phyloP scores from a whole-genome alignment of 2,329 filamentous ascomycete species.

The Alternaria arborescens region DNA sequence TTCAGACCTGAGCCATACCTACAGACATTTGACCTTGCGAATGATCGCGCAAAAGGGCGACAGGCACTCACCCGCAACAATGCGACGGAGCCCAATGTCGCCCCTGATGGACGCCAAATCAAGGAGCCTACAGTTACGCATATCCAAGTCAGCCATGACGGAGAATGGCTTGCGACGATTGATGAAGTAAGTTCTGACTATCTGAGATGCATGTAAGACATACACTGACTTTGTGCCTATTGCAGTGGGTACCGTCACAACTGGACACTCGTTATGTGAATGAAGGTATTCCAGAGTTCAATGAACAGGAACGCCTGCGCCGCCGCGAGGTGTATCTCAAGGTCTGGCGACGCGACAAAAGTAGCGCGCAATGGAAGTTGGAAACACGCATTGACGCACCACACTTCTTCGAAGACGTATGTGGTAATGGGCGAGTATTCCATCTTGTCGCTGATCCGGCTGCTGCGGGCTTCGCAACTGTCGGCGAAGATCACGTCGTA shows the following conservation, averaged over 20 bases:
- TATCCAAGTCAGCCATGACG: constrained; percentile 79
- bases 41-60: constrained; percentile 78
- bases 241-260: constrained; percentile 74
- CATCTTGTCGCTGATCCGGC: constrained; percentile 76
- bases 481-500: constrained; percentile 81
- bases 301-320: constrained; percentile 56
- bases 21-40: constrained; percentile 86
- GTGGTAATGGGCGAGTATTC: constrained; percentile 67
- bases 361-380: constrained; percentile 69
- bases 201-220: neutral
- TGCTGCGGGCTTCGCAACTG: constrained; percentile 78
- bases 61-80: constrained; percentile 91
- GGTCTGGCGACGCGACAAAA: constrained; percentile 77
- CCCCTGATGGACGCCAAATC: constrained; percentile 74
- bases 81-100: constrained; percentile 79
- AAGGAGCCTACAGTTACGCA: constrained; percentile 80
- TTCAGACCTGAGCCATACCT: constrained; percentile 66
- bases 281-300: constrained; percentile 52
- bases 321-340: constrained; percentile 82
- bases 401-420: constrained; percentile 66
- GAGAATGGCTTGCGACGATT: constrained; percentile 87
- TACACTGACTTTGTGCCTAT: neutral
- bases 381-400: constrained; percentile 85
- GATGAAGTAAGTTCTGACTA: constrained; percentile 65
- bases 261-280: constrained; percentile 70